Percentiles rank a stretch among this genome's conserved stretches.
phyloP scores from a whole-genome alignment of 2,329 filamentous ascomycete species.

The Sarocladium oryzae region DNA sequence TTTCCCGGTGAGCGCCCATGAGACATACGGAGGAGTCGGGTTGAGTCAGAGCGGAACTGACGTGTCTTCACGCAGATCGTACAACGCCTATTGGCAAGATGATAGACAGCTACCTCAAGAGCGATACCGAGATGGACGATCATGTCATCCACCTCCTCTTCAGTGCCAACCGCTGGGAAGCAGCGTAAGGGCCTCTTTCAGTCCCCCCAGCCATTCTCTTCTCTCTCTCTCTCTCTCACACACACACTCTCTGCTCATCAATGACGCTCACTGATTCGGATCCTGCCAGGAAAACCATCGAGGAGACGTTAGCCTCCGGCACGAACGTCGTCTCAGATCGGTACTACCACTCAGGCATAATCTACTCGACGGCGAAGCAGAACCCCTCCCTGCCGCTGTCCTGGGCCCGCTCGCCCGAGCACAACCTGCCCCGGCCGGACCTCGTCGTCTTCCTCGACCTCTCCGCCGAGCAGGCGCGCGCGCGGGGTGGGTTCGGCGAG shows the following conservation, averaged over 20 bases:
- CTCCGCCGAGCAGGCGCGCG: constrained; percentile 62
- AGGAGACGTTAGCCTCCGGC: constrained; percentile 52
- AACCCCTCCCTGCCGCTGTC: constrained; percentile 61
- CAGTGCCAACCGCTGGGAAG: constrained; percentile 86
- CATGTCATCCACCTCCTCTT: constrained; percentile 88
- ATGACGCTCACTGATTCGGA: not conserved
- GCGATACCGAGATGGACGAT: constrained; percentile 68
- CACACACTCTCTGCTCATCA: no score
- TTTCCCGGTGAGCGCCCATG: constrained; percentile 41
- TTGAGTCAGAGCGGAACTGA: not conserved
- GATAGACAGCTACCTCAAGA: constrained; percentile 77
- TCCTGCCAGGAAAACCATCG: constrained; percentile 40
- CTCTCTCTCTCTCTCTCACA: not conserved
- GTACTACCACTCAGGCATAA: constrained; percentile 91
- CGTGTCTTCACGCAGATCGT: constrained; percentile 54
- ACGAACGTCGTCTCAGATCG: constrained; percentile 79
- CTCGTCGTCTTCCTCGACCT: constrained; percentile 83
- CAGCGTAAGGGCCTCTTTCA: no score
- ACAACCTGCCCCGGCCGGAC: constrained; percentile 82
- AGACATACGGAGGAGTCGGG: not conserved
- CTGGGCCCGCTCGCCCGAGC: constrained; percentile 81
- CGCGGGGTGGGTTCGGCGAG: constrained; percentile 77
- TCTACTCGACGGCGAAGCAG: constrained; percentile 85
- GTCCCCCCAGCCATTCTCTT: no score
- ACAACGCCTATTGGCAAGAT: constrained; percentile 79